These are phyloP conservation scores for Oenanthe javanica DNA, from an alignment of 140 eudicot species.

Conservation along the genomic window DNA sequence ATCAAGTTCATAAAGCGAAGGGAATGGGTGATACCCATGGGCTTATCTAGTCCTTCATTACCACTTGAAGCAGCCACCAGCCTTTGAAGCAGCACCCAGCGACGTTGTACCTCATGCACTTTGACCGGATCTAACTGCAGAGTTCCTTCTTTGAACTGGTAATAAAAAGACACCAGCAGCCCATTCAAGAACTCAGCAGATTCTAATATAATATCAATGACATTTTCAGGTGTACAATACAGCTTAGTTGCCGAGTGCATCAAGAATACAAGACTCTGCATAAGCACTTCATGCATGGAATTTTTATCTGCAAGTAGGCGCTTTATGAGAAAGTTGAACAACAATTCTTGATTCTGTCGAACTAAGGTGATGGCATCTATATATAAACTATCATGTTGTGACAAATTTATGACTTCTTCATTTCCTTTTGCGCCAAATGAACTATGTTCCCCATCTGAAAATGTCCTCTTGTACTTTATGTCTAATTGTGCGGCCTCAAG, in stretches of 20 bases:
- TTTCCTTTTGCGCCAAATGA: constrained; percentile 31
- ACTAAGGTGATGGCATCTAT: constrained; percentile 87
- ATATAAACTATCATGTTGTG: constrained; percentile 36
- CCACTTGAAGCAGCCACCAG: constrained; percentile 89
- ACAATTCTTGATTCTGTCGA: constrained; percentile 68
- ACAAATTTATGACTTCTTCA: constrained; percentile 47
- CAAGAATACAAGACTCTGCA: constrained; percentile 75
- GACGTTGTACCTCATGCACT: constrained; percentile 60
- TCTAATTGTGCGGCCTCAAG: constrained; percentile 93
- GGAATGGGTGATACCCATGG: constrained; percentile 27
- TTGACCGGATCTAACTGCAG: constrained; percentile 33
- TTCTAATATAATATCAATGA: constrained; percentile 68
- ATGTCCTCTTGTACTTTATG: constrained; percentile 29
- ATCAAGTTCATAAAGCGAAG: constrained; percentile 52
- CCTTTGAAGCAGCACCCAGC: constrained; percentile 77
- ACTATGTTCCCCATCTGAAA: constrained; percentile 21
- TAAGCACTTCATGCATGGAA: constrained; percentile 75
- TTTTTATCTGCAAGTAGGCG: constrained; percentile 57
- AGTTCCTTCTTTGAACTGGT: constrained; percentile 52
- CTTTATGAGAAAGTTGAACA: constrained; percentile 60
- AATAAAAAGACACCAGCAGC: constrained; percentile 44
- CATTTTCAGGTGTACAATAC: constrained; percentile 59
- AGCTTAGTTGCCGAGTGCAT: constrained; percentile 78
- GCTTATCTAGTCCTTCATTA: constrained; percentile 31
- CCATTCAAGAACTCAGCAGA: constrained; percentile 62